These are phyloP conservation scores for Aspergillus brunneoviolaceus DNA, from an alignment of 2,329 filamentous ascomycete genomes.

Conservation along the genomic window DNA sequence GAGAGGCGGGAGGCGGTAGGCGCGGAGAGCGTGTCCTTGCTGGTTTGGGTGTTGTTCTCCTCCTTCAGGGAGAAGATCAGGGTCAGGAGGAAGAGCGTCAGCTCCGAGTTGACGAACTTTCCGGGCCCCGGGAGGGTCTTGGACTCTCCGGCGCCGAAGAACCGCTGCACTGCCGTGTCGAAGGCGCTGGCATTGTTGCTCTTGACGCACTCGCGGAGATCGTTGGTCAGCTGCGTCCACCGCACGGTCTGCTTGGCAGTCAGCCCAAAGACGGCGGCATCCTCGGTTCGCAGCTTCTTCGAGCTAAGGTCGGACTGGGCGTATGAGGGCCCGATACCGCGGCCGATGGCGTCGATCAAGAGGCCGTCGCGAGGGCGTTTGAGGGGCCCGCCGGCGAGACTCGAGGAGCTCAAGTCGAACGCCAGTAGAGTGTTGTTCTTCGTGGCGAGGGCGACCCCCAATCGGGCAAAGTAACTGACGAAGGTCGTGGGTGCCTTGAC, in stretches of 20 bases:
- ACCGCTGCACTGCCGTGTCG: constrained; percentile 34
- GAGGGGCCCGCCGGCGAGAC: constrained; percentile 31
- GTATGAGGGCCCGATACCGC: constrained; percentile 38
- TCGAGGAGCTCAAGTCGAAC: constrained; percentile 42
- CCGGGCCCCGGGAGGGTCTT: constrained; percentile 25
- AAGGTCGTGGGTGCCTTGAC: constrained; percentile 34
- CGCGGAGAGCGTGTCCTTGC: constrained; percentile 25
- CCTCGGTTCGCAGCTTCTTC: constrained; percentile 32
- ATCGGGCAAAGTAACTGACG: constrained; percentile 46
- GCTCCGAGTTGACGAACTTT: constrained; percentile 38
- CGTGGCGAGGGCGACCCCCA: constrained; percentile 44
- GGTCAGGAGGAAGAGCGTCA: constrained; percentile 38
- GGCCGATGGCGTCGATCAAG: constrained; percentile 44
- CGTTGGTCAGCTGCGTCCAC: constrained; percentile 35
- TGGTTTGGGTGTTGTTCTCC: constrained; percentile 15
- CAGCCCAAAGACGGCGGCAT: constrained; percentile 33
- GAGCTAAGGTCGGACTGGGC: constrained; percentile 30
- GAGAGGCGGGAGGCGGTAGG: constrained; percentile 30
- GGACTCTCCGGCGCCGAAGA: constrained; percentile 26
- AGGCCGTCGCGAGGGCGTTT: constrained; percentile 43
- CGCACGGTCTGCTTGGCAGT: constrained; percentile 32
- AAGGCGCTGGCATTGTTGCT: constrained; percentile 32
- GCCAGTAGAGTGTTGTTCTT: constrained; percentile 44
- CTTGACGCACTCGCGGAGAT: constrained; percentile 29
- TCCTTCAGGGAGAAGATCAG: constrained; percentile 38